A percentile compares a stretch with the other conserved stretches of the same genome.
phyloP scores from a whole-genome alignment of 768 basidiomycete genomes.

The Collybia mongolica region DNA sequence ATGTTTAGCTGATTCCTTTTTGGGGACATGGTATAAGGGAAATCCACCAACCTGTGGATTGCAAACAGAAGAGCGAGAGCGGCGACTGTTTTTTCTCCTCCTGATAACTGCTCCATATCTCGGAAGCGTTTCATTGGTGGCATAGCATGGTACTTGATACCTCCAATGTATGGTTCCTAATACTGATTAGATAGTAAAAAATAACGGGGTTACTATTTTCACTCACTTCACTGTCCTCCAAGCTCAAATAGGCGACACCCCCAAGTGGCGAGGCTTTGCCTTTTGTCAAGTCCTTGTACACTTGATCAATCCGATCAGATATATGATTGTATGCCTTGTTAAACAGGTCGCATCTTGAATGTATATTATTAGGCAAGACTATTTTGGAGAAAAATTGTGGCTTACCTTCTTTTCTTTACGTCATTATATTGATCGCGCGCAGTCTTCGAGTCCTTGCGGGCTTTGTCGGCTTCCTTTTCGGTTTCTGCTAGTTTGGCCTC shows the following conservation, averaged over 20 bases:
- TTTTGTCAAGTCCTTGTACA: constrained; percentile 98
- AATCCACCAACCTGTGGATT: constrained; percentile 74
- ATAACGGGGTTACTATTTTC: background rate
- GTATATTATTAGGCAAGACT: background rate
- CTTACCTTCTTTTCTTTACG: constrained; percentile 72
- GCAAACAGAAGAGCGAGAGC: constrained; percentile 96
- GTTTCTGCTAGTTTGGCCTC: constrained; percentile 84
- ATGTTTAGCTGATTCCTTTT: too few relatives aligned
- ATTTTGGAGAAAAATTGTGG: background rate
- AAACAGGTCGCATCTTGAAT: constrained; percentile 70
- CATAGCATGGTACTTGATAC: constrained; percentile 99
- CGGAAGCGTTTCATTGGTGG: constrained; percentile 99
- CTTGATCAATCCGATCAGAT: constrained; percentile 89
- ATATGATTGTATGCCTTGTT: constrained; percentile 97
- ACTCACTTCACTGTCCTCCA: constrained; percentile 92
- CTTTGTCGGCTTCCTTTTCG: constrained; percentile 90
- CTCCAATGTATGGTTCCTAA: constrained; percentile 64
- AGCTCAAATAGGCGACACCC: constrained; percentile 92
- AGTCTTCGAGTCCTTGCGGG: constrained; percentile 82
- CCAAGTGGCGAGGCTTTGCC: constrained; percentile 93
- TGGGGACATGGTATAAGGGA: background rate
- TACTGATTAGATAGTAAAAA: background rate
- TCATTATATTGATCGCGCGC: constrained; percentile 94
- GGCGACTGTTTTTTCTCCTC: constrained; percentile 98
- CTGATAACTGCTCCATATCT: constrained; percentile 98